phyloP scores from a whole-genome alignment of 2,329 filamentous ascomycete genomes.

The Alternaria longipes region DNA sequence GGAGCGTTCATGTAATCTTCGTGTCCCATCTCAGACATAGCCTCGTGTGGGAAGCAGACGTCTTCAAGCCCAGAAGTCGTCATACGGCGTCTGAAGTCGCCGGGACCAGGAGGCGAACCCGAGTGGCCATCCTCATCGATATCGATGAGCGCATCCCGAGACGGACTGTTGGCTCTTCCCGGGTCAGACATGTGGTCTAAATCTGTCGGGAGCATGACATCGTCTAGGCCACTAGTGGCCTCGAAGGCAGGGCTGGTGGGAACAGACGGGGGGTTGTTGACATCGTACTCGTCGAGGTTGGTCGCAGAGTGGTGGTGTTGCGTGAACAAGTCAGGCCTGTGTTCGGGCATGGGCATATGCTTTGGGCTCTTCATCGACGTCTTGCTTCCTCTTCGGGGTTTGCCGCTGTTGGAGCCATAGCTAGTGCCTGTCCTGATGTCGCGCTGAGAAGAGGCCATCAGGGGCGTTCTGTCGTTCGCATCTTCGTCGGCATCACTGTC shows the following conservation, averaged over 20 bases:
- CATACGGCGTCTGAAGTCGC: constrained; percentile 48
- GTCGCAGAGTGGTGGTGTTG: constrained; percentile 42
- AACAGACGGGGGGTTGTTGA: constrained; percentile 72
- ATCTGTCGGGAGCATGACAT: constrained; percentile 75
- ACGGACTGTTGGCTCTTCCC: constrained; percentile 27
- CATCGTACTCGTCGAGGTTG: constrained; percentile 61
- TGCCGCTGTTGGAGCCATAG: constrained; percentile 49
- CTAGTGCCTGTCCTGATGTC: constrained; percentile 44
- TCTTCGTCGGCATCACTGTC: constrained; percentile 62
- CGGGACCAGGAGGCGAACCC: constrained; percentile 34
- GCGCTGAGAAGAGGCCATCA: constrained; percentile 56
- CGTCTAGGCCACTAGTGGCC: constrained; percentile 63
- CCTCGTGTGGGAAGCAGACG: constrained; percentile 88
- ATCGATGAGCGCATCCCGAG: constrained; percentile 60
- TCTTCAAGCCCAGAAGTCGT: constrained; percentile 77
- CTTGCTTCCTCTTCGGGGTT: constrained; percentile 41
- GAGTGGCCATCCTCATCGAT: constrained; percentile 66
- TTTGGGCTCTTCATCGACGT: constrained; percentile 46
- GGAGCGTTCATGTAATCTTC: constrained; percentile 70
- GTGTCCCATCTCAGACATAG: constrained; percentile 80
- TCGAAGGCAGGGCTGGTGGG: constrained; percentile 66
- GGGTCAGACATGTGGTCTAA: constrained; percentile 50
- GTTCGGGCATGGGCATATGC: constrained; percentile 23
- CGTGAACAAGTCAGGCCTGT: constrained; percentile 35
- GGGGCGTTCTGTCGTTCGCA: constrained; percentile 63